phyloP scores from a whole-genome alignment of 2,329 filamentous ascomycete genomes.

The Trichoderma koningiopsis region DNA sequence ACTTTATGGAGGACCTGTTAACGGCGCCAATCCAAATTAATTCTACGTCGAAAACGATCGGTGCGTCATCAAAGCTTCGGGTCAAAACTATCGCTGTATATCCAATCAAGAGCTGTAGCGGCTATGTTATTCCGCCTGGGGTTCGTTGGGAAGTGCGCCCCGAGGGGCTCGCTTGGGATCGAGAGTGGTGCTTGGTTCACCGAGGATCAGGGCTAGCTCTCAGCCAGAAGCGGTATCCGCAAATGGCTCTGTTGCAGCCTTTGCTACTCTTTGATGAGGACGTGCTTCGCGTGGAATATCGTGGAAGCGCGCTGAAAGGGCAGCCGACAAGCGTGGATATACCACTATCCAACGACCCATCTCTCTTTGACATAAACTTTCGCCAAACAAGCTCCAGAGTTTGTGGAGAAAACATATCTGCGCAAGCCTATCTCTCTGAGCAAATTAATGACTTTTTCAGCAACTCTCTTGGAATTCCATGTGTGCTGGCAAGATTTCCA shows the following conservation, averaged over 20 bases:
- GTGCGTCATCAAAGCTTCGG: constrained; percentile 27
- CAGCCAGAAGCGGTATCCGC: constrained; percentile 84
- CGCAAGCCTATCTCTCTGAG: constrained; percentile 68
- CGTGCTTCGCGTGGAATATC: constrained; percentile 62
- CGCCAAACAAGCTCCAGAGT: constrained; percentile 64
- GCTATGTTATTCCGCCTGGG: constrained; percentile 67
- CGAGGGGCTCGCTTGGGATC: constrained; percentile 90
- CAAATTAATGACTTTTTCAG: constrained; percentile 78
- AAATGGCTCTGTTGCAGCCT: constrained; percentile 83
- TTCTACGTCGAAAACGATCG: accelerated
- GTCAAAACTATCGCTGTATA: constrained; percentile 75
- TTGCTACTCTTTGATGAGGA: constrained; percentile 69
- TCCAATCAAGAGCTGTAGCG: constrained; percentile 92
- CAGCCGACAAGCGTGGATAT: constrained; percentile 48
- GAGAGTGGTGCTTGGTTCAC: constrained; percentile 95
- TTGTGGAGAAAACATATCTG: constrained; percentile 76
- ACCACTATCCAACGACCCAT: constrained; percentile 70
- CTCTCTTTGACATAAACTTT: constrained; percentile 49
- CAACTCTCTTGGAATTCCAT: constrained; percentile 72
- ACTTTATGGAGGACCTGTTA: constrained; percentile 49
- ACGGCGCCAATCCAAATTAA: background rate
- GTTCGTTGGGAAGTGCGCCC: constrained; percentile 73
- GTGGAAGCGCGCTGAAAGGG: constrained; percentile 36
- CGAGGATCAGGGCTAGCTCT: constrained; percentile 80
- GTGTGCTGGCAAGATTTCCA: constrained; percentile 81